Conservation (phyloP, 208 protist genomes). For the Trypanosoma avium region DNA sequence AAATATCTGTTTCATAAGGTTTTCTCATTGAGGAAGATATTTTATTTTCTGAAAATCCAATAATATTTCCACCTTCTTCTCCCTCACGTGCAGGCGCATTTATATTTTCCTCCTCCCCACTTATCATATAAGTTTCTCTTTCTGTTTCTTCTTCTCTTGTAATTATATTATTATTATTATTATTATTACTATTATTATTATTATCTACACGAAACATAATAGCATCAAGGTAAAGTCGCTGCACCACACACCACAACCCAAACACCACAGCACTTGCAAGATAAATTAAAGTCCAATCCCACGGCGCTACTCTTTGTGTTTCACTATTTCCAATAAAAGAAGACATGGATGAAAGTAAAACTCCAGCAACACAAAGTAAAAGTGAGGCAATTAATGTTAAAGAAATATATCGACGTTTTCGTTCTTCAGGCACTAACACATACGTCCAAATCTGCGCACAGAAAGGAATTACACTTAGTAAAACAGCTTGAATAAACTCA, state of each 20-base stretch:
- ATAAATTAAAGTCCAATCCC: conserved; percentile 72
- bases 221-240: conserved; percentile 79
- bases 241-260: conserved; percentile 79
- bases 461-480: conserved; percentile 76
- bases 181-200: too few relatives aligned
- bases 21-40: too few relatives aligned
- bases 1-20: too few relatives aligned
- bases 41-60: too few relatives aligned
- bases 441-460: conserved; percentile 77
- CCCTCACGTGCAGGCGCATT: background rate
- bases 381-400: conserved; percentile 66
- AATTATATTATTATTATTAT: too few relatives aligned
- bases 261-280: conserved; percentile 70
- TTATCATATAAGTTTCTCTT: background rate
- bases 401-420: conserved; percentile 71
- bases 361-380: conserved; percentile 62
- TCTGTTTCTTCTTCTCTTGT: background rate
- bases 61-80: too few relatives aligned
- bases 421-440: conserved; percentile 68
- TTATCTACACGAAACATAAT: conserved; percentile 31
- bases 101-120: conserved; percentile 2
- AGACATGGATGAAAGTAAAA: conserved; percentile 54
- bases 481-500: conserved; percentile 74
- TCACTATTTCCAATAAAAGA: conserved; percentile 39
- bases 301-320: conserved; percentile 29